Conservation (phyloP, 805 yeast species). For the Cyberlindnera lachancei region DNA sequence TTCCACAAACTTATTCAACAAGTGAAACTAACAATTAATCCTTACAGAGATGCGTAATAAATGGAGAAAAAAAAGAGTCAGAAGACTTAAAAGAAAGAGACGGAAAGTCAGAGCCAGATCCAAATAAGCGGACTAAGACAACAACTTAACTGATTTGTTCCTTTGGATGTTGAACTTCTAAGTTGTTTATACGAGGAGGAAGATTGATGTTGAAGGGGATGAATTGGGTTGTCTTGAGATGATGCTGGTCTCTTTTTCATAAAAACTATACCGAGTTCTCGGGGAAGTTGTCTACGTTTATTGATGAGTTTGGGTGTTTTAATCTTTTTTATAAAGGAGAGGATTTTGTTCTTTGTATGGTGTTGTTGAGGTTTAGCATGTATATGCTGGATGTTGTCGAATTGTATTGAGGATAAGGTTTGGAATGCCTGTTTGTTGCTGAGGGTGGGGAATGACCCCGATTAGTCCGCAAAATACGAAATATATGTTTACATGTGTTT, state of each 20-base stretch:
- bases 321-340: neutral
- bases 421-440: neutral
- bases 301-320: slow-evolving; percentile 1
- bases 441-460: too few species aligned
- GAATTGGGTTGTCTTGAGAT: too few species aligned
- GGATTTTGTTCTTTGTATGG: neutral
- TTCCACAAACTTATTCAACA: neutral
- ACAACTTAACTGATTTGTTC: slow-evolving; percentile 3
- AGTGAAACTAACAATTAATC: slow-evolving; percentile 10
- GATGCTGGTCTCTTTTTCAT: slow-evolving; percentile 2
- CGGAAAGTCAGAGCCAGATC: slow-evolving; percentile 99
- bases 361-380: too few species aligned
- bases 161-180: slow-evolving; percentile 1
- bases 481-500: slow-evolving; percentile 16
- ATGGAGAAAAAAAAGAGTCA: slow-evolving; percentile 99
- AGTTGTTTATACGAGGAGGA: slow-evolving; percentile 1
- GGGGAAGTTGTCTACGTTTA: neutral
- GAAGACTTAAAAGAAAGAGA: slow-evolving; percentile 99
- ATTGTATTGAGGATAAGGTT: neutral
- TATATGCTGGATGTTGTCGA: neutral
- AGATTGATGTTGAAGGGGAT: neutral
- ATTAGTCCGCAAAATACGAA: slow-evolving; percentile 12
- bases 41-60: slow-evolving; percentile 73
- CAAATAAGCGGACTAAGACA: slow-evolving; percentile 62
- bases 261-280: neutral